Evolutionary conservation across 2,329 filamentous ascomycete genomes (phyloP).

Genomic region (Akanthomyces dipterigenus): DNA sequence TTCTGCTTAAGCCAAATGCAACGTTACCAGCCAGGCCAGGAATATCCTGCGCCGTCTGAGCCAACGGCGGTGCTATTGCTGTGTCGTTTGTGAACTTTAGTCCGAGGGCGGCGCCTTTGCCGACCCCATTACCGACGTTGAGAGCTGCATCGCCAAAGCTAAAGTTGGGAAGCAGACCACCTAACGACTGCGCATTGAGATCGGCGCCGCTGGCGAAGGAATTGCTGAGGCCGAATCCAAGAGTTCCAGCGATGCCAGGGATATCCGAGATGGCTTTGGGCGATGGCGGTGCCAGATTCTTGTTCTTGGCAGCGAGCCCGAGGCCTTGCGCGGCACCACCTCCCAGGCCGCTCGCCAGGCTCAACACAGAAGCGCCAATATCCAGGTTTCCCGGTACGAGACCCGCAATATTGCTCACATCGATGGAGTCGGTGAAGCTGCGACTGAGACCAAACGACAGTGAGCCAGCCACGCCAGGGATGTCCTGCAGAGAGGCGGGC

Average conservation of each 20-base stretch:
- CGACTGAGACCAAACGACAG: conserved; percentile 9
- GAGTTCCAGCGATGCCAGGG: neutral
- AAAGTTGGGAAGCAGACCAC: neutral
- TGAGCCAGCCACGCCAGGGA: conserved; percentile 5
- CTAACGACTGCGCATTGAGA: neutral
- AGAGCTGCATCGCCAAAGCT: conserved; percentile 7
- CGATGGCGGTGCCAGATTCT: neutral
- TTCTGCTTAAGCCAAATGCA: conserved; percentile 5
- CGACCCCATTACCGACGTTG: conserved; percentile 10
- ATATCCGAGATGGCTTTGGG: neutral
- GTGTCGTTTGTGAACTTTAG: conserved; percentile 11
- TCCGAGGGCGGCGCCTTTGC: conserved; percentile 11
- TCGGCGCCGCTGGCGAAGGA: neutral
- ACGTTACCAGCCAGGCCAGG: conserved; percentile 2
- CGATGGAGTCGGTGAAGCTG: neutral
- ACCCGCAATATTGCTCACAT: neutral
- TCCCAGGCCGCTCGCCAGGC: neutral
- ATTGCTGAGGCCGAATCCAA: neutral
- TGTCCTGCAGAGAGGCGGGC: neutral
- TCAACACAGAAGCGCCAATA: neutral
- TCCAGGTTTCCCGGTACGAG: neutral
- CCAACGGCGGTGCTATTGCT: neutral
- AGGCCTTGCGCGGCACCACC: neutral
- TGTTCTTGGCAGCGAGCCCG: neutral
- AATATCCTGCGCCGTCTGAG: neutral